A percentile compares a stretch with the other conserved stretches of the same genome.
phyloP scores from a whole-genome alignment of 306 rosid genomes.

The Chamaecrista fasciculata region DNA sequence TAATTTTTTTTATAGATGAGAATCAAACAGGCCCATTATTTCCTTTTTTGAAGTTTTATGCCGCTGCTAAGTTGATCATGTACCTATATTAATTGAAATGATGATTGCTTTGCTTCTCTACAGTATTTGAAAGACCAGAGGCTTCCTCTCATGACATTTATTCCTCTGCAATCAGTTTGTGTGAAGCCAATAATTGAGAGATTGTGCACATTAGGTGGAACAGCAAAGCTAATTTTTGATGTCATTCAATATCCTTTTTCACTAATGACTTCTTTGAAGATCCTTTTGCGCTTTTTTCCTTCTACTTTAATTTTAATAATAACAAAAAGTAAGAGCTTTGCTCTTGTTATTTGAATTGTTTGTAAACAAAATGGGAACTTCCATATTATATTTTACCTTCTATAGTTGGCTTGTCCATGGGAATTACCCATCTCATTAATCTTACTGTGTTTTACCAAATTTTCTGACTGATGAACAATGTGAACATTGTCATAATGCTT shows the following conservation, averaged over 20 bases:
- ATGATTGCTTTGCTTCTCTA: conserved; percentile 34
- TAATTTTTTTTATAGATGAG: too few relatives aligned
- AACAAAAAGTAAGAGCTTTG: too few relatives aligned
- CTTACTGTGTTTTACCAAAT: too few relatives aligned
- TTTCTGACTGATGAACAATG: neutral
- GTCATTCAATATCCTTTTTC: conserved; percentile 92
- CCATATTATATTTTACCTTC: too few relatives aligned
- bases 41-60: conserved; percentile 14
- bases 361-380: too few relatives aligned
- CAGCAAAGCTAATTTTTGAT: conserved; percentile 83
- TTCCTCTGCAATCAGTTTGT: conserved; percentile 93
- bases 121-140: conserved; percentile 99
- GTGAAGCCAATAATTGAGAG: conserved; percentile 93
- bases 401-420: too few relatives aligned
- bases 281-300: conserved; percentile 8
- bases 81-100: conserved; percentile 20
- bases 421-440: too few relatives aligned
- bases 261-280: conserved; percentile 24
- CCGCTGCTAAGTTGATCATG: conserved; percentile 1
- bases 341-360: neutral
- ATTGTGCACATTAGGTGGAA: conserved; percentile 81
- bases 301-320: neutral
- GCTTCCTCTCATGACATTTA: conserved; percentile 99
- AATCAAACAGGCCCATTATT: too few relatives aligned
- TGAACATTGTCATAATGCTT: neutral